Base-by-base conservation (phyloP, 2,329 filamentous ascomycete genomes). In the Sclerotinia trifoliorum region DNA sequence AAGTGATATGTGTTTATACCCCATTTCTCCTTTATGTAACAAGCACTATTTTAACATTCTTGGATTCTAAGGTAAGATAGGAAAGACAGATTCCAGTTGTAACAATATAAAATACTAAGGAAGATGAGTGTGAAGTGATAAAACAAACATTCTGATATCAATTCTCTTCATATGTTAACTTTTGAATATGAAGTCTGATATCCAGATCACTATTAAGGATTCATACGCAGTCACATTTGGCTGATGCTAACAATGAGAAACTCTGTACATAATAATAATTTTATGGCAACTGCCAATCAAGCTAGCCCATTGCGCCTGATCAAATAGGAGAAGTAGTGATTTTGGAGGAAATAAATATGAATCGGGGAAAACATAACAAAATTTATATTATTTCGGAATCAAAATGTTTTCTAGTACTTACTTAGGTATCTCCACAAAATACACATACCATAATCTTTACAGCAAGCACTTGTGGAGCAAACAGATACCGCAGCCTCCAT, bases 281-380 rank as follows among this genome's bases (percentile, higher is more conserved):
- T 35, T 62, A 51, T 39, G 29, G 60, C 46, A 63, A 51, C 60
- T 63, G 46, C 60, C 60, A 51, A 39, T 63, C 19, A 15, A 26
- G 32, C 17, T 51, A 60, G 46, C 46, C 39, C 29, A 63, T 21
- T 3, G 2, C 7, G 3, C 15, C 48, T 51, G 17, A 6, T 13
- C 21, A 6, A 49, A 39, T 21, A 24, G 32, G n/a, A 51, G 60
- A 24, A 51, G 5, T 11, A 51, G 8, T 35, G 21, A 24, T 19
- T n/a, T 39, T 3, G 32, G 17, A 51, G 13, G 5, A 21, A 1
- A 39, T n/a, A 35, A 17, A 17, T 5, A 15, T n/a, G 26, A n/a
- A n/a, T 48, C 19, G 19, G 19, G 44, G 5, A 8, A 19, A 6
- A 48, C 2, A 19, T 24, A 46, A 32, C 10, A 21, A 48, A 60